Evolutionary conservation across 1,139 yeast genomes (phyloP), one percentile per base, ranked within the genome.

Genomic region (Yamadazyma buinensis): DNA sequence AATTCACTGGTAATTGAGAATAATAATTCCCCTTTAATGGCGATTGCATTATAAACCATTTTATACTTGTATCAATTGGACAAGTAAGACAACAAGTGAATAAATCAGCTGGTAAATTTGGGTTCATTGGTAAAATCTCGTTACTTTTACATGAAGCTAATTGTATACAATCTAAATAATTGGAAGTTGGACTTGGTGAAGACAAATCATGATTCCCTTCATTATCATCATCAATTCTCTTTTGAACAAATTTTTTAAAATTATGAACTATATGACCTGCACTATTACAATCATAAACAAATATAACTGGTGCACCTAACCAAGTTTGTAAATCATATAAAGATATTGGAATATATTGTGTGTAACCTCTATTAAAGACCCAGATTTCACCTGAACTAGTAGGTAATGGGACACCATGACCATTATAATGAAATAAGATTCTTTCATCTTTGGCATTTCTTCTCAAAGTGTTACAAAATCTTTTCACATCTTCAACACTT

Each of bases 391-490:
- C 99, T 35, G 90, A 80, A 20, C 88, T 79, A 0, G 98, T 94
- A 1, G 99, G 98, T 46, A 88, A 88, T 0, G 99, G 99, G 2
- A 92, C 99, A 13, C 99, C 99, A 54, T 92, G 99, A 4, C 99
- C 99, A 51, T 92, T 92, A 56, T 94, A 92, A 55, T 94, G 98
- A 57, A 92, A 92, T 35, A 92, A 58, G 9, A 90, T 84, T 36
- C 98, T 72, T 52, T 83, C 90, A 43, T 92, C 97, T 52, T 92
- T 85, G 4, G 97, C 95, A 38, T 85, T 84, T 38, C 97, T 71
- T 47, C 98, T 68, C 42, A 92, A 64, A 1, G 95, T 84, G 48
- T 86, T 84, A 55, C 97, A 90, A 49, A 92, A 85, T 40, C 97
- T 69, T 53, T 90, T 92, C 25, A 90, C 85, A 53, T 92, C 99